Percentiles rank a stretch among this genome's conserved stretches.
phyloP scores from a whole-genome alignment of 1,139 yeast species.

The Candida frijolesensis region DNA sequence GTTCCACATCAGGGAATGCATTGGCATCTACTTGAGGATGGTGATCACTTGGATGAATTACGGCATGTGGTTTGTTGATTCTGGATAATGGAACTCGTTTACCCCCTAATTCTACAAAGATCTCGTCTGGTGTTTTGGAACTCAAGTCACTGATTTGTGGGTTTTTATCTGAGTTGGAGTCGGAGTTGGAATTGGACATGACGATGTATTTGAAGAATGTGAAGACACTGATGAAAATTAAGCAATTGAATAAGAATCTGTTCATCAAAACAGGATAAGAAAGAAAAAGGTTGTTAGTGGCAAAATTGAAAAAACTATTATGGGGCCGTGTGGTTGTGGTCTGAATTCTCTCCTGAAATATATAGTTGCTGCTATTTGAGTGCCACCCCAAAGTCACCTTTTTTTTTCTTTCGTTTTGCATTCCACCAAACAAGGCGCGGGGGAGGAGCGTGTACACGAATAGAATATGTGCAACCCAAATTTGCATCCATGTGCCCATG shows the following conservation, averaged over 20 bases:
- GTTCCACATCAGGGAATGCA: slow-evolving; percentile 27
- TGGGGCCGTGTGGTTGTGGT: neutral
- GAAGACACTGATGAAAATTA: slow-evolving; percentile 12
- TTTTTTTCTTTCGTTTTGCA: too few species aligned
- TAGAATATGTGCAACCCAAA: too few species aligned
- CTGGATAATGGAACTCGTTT: slow-evolving; percentile 37
- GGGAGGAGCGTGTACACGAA: too few species aligned
- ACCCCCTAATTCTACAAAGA: slow-evolving; percentile 39
- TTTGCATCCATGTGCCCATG: too few species aligned
- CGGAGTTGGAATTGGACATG: slow-evolving; percentile 6
- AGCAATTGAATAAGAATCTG: slow-evolving; percentile 12
- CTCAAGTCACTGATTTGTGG: slow-evolving; percentile 17
- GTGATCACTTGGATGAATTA: slow-evolving; percentile 31
- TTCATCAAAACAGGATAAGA: slow-evolving; percentile 12
- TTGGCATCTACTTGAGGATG: slow-evolving; percentile 14
- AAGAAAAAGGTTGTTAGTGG: neutral
- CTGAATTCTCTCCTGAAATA: neutral
- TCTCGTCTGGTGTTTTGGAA: slow-evolving; percentile 23
- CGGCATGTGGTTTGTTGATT: slow-evolving; percentile 47
- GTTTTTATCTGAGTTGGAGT: slow-evolving; percentile 4
- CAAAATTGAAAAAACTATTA: neutral
- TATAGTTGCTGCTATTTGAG: neutral
- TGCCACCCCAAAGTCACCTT: too few species aligned
- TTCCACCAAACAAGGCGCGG: too few species aligned
- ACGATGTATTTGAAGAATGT: slow-evolving; percentile 10